These are phyloP conservation scores for Fistulinella cinereoalba DNA, from an alignment of 1,284 basidiomycete species.

Conservation along the genomic window DNA sequence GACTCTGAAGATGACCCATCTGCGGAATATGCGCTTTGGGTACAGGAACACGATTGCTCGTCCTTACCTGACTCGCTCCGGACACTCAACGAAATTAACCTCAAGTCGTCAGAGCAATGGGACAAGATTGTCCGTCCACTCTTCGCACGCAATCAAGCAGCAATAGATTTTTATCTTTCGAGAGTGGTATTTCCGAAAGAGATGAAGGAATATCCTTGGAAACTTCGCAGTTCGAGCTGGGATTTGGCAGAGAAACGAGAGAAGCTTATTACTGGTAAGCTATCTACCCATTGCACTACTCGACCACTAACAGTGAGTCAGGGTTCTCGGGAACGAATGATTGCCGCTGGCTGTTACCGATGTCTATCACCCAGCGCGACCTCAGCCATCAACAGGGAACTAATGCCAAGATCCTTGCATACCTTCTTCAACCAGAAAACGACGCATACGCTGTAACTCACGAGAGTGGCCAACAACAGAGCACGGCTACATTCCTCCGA, in stretches of 20 bases:
- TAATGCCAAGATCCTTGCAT: neutral
- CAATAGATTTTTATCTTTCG: slow-evolving; percentile 49
- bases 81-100: slow-evolving; percentile 39
- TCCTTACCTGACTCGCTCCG: slow-evolving; percentile 30
- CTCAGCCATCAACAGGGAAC: neutral
- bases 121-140: slow-evolving; percentile 28
- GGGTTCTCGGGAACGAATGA: slow-evolving; percentile 14
- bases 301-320: neutral
- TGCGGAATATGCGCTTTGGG: slow-evolving; percentile 45
- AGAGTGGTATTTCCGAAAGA: too few relatives aligned
- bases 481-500: neutral
- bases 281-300: too few relatives aligned
- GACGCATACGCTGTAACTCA: neutral
- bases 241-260: slow-evolving; percentile 40
- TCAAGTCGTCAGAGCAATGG: slow-evolving; percentile 37
- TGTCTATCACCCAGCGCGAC: neutral
- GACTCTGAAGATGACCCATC: slow-evolving; percentile 43
- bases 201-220: slow-evolving; percentile 45
- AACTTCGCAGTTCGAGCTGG: slow-evolving; percentile 48
- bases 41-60: slow-evolving; percentile 6
- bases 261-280: slow-evolving; percentile 1
- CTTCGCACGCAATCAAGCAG: slow-evolving; percentile 38
- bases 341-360: neutral
- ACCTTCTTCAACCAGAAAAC: neutral
- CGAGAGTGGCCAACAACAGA: neutral